Percentiles rank a stretch among this genome's conserved stretches.
phyloP scores from a whole-genome alignment of 2,329 filamentous ascomycete genomes.

The Neopestalotiopsis clavispora region DNA sequence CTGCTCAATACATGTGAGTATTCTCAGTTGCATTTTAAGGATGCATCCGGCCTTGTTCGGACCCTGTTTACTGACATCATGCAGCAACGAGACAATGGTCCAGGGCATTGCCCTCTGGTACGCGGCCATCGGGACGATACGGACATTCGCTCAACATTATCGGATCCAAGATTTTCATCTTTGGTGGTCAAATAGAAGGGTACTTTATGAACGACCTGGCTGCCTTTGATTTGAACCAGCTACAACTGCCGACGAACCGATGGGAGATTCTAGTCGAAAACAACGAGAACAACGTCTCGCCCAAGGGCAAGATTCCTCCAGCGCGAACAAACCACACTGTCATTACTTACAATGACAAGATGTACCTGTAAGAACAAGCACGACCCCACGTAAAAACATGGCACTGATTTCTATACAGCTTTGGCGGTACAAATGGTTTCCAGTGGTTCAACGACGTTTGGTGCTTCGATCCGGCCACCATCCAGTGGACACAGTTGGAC shows the following conservation, averaged over 20 bases:
- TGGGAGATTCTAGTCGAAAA: conserved; percentile 93
- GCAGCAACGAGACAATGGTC: conserved; percentile 98
- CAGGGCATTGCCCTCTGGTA: conserved; percentile 83
- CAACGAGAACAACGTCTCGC: conserved; percentile 64
- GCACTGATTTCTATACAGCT: conserved; percentile 55
- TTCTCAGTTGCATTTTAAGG: too few species aligned
- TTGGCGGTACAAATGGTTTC: conserved; percentile 93
- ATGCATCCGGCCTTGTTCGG: neutral
- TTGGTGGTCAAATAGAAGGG: conserved; percentile 95
- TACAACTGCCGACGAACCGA: conserved; percentile 87
- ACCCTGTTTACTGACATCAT: conserved; percentile 2
- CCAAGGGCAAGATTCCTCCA: conserved; percentile 74
- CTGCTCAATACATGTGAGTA: conserved; percentile 93
- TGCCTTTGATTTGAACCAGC: conserved; percentile 92
- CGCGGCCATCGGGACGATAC: conserved; percentile 87
- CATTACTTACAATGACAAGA: conserved; percentile 88
- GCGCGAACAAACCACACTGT: conserved; percentile 94
- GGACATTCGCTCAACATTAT: conserved; percentile 96
- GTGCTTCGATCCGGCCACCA: conserved; percentile 86
- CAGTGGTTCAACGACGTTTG: conserved; percentile 99
- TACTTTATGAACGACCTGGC: conserved; percentile 98
- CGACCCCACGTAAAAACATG: too few species aligned
- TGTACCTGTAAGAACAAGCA: conserved; percentile 77
- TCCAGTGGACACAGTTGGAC: conserved; percentile 86
- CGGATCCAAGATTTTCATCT: conserved; percentile 96